Evolutionary conservation across 371 early-diverging fungal genomes (phyloP), one percentile per base, ranked within the genome.

Genomic region (Mucor velutinosus): DNA sequence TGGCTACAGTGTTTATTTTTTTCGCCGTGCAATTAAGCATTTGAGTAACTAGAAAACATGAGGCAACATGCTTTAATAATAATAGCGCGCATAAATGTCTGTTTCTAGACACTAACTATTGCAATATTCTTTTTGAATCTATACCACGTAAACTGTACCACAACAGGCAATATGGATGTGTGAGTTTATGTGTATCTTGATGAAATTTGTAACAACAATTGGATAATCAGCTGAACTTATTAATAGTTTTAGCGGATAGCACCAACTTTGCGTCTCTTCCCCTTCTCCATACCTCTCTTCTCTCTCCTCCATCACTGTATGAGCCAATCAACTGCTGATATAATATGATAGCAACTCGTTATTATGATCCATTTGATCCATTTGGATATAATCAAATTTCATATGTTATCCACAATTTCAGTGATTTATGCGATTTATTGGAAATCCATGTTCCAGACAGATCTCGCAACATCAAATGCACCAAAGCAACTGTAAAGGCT

Each of bases 361-460:
- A 60, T 39, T 53, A 56, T 35, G 29, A 51, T 4, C 27, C 29
- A 14, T 32, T 51, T 62, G 33, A 51, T 7, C 37, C 43, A 7
- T 32, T 51, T 62, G 33, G 23, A 15, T 33, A 21, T 27, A 29
- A 56, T 30, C 5, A 33, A 49, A 2, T 65, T 25, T 59, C 64
- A 12, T 64, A 64, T 32, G n/a, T 59, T 2, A 39, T 69, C 3
- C 17, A 59, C 17, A 59, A 53, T 23, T 69, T 30, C 25, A 59
- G 43, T 19, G 69, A 69, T 19, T 19, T 69, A 21, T 69, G 63
- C 25, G 11, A 60, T 19, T 25, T 69, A 19, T 21, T 69, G 23
- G 41, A 58, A 35, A 51, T 69, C 14, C 37, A 67, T 10, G 15
- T 29, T 21, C 25, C 53, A 29, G 51, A 60, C 17, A 25, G 37